Evolutionary conservation across 2,329 filamentous ascomycete species (phyloP).

Genomic region (Phoma sp.): DNA sequence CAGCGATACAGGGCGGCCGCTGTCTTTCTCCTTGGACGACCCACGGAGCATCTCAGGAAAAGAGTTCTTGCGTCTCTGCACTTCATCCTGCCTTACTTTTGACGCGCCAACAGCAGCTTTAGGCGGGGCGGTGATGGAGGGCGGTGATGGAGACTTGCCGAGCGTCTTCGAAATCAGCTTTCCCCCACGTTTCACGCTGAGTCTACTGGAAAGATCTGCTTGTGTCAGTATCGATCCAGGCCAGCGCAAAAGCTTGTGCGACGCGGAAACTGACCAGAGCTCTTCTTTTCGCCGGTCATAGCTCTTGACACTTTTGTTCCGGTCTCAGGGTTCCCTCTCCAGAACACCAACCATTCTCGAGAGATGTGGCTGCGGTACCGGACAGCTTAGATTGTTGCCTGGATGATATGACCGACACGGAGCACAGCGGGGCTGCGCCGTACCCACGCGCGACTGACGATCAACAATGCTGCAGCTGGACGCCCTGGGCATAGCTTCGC

Average conservation of each 20-base stretch:
- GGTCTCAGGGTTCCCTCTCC: conserved; percentile 23
- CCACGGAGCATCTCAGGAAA: conserved; percentile 41
- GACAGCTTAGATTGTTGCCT: conserved; percentile 9
- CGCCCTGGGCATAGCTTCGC: conserved; percentile 15
- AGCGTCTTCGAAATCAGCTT: conserved; percentile 31
- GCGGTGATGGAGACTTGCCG: conserved; percentile 27
- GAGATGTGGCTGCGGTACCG: background rate
- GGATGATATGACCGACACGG: conserved; percentile 6
- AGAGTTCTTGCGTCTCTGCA: conserved; percentile 37
- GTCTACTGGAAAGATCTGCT: conserved; percentile 34
- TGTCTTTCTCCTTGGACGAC: conserved; percentile 15
- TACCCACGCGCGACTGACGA: conserved; percentile 21
- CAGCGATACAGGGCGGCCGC: background rate
- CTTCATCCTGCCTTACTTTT: conserved; percentile 41
- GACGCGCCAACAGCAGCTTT: conserved; percentile 37
- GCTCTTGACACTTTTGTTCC: conserved; percentile 17
- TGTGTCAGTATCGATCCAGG: conserved; percentile 6
- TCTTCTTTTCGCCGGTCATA: conserved; percentile 42
- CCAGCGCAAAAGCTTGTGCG: background rate
- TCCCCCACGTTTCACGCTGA: conserved; percentile 33
- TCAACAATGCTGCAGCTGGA: conserved; percentile 25
- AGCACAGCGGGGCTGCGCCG: conserved; percentile 15
- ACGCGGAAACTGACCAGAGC: conserved; percentile 32
- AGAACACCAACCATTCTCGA: conserved; percentile 16
- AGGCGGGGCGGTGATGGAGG: conserved; percentile 36